Evolutionary conservation across 2,329 filamentous ascomycete genomes (phyloP), one percentile per base, ranked within the genome.

Genomic region (Epichloe sylvatica): DNA sequence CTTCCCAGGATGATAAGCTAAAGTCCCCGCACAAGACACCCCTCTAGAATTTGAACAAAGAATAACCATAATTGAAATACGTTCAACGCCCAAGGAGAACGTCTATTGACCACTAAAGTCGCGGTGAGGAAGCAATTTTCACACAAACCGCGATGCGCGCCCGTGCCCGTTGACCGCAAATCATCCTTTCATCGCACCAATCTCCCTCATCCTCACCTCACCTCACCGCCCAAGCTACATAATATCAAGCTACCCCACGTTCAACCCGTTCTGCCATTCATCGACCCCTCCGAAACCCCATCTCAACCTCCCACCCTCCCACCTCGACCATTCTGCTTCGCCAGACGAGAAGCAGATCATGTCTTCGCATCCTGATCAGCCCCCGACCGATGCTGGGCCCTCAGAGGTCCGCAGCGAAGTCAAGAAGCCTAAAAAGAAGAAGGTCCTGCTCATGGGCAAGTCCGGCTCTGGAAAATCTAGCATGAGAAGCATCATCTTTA

Each of bases 401-500:
- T 41, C 59, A 47, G 70, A 71, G 47, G 53, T 70, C 46, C 66
- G 69, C 53, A 70, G 60, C 56, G 75, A 78, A 63, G 69, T 80
- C 55, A 80, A 78, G 68, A 83, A 83, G 58, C 77, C 78, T 60
- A 86, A 88, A 90, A 90, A 90, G 76, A 87, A 86, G 72, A 90
- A 90, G 76, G 85, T 90, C 47, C 73, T 90, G 46, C 72, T 90
- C 54, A 90, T 90, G 92, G 92, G 92, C 59, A 96, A 96, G 73
- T 94, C 87, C 54, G 92, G 92, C 49, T 95, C 91, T 0, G 92
- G 92, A 49, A 98, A 98, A 70, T 96, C 90, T 40, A 96, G 89
- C 50, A 98, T 98, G 92, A 80, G 92, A 55, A 92, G 86, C 62
- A 97, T 98, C 63, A 96, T 98, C 65, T 98, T 98, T 70, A 95